Conservation (phyloP, 495 filamentous ascomycete species). For the Aspergillus ostianus region DNA sequence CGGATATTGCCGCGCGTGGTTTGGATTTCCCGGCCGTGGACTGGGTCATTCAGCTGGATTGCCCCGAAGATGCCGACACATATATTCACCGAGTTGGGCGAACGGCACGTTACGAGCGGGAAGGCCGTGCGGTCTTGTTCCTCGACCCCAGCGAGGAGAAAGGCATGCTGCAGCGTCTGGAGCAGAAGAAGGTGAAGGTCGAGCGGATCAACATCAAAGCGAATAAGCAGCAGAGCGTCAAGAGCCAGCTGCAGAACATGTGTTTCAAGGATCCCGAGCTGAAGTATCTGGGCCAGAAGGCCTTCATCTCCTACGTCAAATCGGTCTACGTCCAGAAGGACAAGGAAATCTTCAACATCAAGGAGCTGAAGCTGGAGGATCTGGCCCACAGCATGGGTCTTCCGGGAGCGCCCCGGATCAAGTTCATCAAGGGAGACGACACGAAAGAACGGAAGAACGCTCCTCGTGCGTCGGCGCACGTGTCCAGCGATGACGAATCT, state of each 20-base stretch:
- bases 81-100: slow-evolving; percentile 97
- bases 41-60: slow-evolving; percentile 95
- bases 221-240: slow-evolving; percentile 85
- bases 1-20: slow-evolving; percentile 89
- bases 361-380: slow-evolving; percentile 76
- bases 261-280: slow-evolving; percentile 93
- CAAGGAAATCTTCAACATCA: slow-evolving; percentile 84
- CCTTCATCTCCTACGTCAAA: slow-evolving; percentile 83
- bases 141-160: slow-evolving; percentile 87
- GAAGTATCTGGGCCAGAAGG: slow-evolving; percentile 95
- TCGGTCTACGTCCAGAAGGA: slow-evolving; percentile 88
- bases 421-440: slow-evolving; percentile 85
- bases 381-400: slow-evolving; percentile 83
- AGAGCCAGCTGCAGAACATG: slow-evolving; percentile 81
- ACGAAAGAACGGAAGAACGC: slow-evolving; percentile 86
- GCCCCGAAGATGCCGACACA: slow-evolving; percentile 93
- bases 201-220: slow-evolving; percentile 78
- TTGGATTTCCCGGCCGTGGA: slow-evolving; percentile 96
- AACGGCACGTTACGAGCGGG: slow-evolving; percentile 88
- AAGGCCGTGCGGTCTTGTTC: slow-evolving; percentile 86
- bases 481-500: slow-evolving; percentile 51
- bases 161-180: slow-evolving; percentile 76
- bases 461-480: slow-evolving; percentile 54
- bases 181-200: slow-evolving; percentile 84
- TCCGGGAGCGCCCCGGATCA: slow-evolving; percentile 85